phyloP scores from a whole-genome alignment of 176 grass and related monocot genomes.

The Bromus sterilis region DNA sequence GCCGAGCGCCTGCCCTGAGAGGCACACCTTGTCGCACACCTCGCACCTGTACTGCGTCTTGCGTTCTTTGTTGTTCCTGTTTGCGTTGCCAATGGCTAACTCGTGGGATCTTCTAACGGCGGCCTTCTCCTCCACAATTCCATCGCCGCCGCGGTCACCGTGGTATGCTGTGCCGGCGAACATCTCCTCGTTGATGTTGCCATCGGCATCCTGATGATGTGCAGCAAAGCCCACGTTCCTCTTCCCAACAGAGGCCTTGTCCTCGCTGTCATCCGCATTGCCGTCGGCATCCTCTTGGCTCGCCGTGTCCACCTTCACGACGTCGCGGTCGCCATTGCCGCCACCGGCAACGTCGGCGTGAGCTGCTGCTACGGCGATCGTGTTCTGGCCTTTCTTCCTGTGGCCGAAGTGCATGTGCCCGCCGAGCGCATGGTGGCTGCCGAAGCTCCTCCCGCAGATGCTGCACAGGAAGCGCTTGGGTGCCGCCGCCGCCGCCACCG shows the following conservation, averaged over 20 bases:
- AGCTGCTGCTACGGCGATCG: neutral
- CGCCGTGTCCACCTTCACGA: neutral
- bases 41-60: constrained; percentile 17
- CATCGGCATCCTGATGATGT: neutral
- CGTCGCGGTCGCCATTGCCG: neutral
- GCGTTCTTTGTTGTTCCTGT: neutral
- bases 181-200: neutral
- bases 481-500: neutral
- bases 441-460: neutral
- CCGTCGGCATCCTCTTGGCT: neutral
- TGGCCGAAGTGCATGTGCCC: constrained; percentile 28
- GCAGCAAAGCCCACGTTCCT: neutral
- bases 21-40: constrained; percentile 16
- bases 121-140: neutral
- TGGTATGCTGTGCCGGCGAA: neutral
- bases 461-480: neutral
- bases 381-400: constrained; percentile 19
- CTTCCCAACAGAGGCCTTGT: neutral
- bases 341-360: neutral
- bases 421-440: constrained; percentile 10
- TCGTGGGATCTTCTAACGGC: neutral
- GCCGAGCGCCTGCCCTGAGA: constrained; percentile 25
- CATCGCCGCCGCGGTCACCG: neutral
- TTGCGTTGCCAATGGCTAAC: no score
- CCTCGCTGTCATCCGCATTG: neutral